These are phyloP conservation scores for Boletus rubescentipes DNA, from an alignment of 768 basidiomycete genomes.

Conservation along the genomic window DNA sequence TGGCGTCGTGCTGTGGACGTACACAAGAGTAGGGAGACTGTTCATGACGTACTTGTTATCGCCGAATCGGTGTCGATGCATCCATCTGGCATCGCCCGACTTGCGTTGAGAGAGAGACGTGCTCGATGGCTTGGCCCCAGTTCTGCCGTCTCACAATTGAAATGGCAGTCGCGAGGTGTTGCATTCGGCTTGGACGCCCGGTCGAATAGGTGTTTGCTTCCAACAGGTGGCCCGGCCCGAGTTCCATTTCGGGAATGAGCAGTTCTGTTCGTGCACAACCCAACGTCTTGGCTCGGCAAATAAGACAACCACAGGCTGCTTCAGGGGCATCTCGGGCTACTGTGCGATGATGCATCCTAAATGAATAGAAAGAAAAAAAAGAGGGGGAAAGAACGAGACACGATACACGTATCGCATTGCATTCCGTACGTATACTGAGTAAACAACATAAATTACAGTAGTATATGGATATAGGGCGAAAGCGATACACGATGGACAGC, in stretches of 20 bases:
- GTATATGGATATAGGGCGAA: background rate
- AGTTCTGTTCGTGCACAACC: too few species aligned
- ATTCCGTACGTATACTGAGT: background rate
- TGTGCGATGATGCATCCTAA: background rate
- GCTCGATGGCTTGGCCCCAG: too few species aligned
- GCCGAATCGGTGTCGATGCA: background rate
- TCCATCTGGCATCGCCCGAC: background rate
- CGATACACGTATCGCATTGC: background rate
- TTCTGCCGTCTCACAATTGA: too few species aligned
- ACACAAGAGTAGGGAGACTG: background rate
- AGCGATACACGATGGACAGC: background rate
- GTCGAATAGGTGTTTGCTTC: too few species aligned
- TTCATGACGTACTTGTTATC: background rate
- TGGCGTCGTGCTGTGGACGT: conserved; percentile 1
- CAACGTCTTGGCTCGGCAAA: too few species aligned
- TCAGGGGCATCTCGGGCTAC: too few species aligned
- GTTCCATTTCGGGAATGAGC: too few species aligned
- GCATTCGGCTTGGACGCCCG: too few species aligned
- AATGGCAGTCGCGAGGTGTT: too few species aligned
- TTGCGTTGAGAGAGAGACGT: background rate
- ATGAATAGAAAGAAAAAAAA: background rate
- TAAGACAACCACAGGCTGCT: too few species aligned
- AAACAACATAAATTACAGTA: conserved; percentile 4
- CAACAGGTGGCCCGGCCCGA: too few species aligned
- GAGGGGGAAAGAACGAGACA: background rate